These are phyloP conservation scores for Pelargonium myrrhifolium DNA, from an alignment of 441 rosid species.

Conservation along the genomic window DNA sequence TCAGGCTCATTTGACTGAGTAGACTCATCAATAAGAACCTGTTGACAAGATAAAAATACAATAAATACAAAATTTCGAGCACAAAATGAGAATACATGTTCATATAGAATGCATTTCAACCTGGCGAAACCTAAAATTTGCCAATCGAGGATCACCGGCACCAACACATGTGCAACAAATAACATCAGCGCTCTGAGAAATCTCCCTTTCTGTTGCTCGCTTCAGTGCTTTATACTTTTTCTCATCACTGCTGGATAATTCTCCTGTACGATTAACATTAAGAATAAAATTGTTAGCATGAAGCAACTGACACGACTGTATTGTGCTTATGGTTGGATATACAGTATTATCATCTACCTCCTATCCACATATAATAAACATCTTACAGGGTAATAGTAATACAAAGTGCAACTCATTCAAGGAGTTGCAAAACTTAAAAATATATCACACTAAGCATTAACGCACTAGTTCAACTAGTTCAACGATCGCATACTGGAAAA, in stretches of 20 bases:
- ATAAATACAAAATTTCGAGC: constrained; percentile 21
- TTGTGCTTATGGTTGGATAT: too few species aligned
- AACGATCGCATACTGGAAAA: not conserved
- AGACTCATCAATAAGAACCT: constrained; percentile 99
- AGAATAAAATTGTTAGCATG: not conserved
- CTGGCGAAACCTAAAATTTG: constrained; percentile 99
- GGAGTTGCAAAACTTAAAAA: not conserved
- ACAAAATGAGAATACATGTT: constrained; percentile 7
- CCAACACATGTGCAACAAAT: constrained; percentile 99
- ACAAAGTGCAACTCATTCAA: not conserved
- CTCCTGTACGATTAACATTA: constrained; percentile 49
- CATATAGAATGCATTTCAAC: constrained; percentile 29
- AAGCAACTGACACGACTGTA: not conserved
- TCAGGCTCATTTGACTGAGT: constrained; percentile 99
- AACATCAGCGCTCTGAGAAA: constrained; percentile 99
- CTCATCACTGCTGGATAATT: constrained; percentile 96
- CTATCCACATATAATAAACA: not conserved
- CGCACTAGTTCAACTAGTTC: not conserved
- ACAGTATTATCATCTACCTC: not conserved
- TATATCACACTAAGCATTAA: not conserved
- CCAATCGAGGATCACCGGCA: constrained; percentile 94
- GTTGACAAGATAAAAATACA: constrained; percentile 15
- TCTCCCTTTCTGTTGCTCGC: constrained; percentile 95
- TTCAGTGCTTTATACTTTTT: constrained; percentile 92
- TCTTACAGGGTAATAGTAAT: not conserved